phyloP scores from a whole-genome alignment of 2,329 filamentous ascomycete genomes.

The Gaeumannomyces tritici region DNA sequence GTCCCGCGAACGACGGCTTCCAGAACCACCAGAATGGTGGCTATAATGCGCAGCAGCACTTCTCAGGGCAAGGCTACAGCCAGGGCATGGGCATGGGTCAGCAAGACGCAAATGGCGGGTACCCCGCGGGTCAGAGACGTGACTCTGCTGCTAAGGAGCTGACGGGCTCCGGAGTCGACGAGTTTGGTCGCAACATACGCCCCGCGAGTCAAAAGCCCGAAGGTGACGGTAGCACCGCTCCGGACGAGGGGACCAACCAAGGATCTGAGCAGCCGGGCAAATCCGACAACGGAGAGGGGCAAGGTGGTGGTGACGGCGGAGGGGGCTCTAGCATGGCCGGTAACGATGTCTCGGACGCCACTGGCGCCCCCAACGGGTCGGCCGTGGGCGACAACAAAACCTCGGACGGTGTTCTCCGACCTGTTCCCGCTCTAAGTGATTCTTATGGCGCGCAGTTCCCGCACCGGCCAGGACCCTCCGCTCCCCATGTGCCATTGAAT shows the following conservation, averaged over 20 bases:
- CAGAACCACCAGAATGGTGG: slow-evolving; percentile 14
- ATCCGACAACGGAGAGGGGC: not conserved
- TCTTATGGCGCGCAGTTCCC: not conserved
- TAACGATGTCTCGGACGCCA: slow-evolving; percentile 9
- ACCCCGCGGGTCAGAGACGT: not conserved
- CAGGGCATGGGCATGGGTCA: slow-evolving; percentile 1
- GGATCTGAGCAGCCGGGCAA: not conserved
- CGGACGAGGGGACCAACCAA: slow-evolving; percentile 4
- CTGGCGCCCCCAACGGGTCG: slow-evolving; percentile 15
- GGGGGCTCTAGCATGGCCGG: not conserved
- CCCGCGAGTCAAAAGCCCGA: slow-evolving; percentile 8
- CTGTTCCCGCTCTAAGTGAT: slow-evolving; percentile 2
- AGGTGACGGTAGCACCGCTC: slow-evolving; percentile 6
- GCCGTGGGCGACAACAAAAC: slow-evolving; percentile 1
- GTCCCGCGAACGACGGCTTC: slow-evolving; percentile 17
- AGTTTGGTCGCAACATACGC: slow-evolving; percentile 19
- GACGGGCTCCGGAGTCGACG: slow-evolving; percentile 15
- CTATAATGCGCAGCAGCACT: slow-evolving; percentile 13
- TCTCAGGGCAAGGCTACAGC: not conserved
- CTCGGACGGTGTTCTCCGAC: not conserved
- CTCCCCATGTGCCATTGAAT: slow-evolving; percentile 45
- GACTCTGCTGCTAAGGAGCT: slow-evolving; percentile 3
- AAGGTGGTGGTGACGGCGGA: slow-evolving; percentile 1
- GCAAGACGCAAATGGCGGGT: not conserved
- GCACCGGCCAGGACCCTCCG: not conserved